Base-by-base conservation (phyloP, 108 stramenopile species). In the Schizochytrium sp. region DNA sequence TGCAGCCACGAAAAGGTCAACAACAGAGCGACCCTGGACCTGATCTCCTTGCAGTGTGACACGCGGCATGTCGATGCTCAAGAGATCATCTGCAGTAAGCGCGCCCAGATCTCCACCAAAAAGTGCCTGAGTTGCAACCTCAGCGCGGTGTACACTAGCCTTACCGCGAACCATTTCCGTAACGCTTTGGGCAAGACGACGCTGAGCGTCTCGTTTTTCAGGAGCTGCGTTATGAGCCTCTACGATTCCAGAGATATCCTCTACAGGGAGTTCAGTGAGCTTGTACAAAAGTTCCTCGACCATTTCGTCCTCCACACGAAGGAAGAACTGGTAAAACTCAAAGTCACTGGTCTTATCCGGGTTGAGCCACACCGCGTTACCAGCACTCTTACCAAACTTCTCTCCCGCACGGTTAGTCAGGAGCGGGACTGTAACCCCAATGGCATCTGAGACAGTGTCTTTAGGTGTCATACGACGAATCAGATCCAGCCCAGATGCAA, bases 241-340 rank as follows among this genome's bases (percentile, higher is more conserved):
- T 17, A 38, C 45, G 7, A 76, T 45, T 46, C 55, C 55, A 10
- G 89, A 93, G 87, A 98, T 95, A 88, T 96, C 94, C 45, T 96
- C 94, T 91, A 98, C 88, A 4, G 96, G 95, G 56, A 98, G 89
- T 90, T 94, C 94, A 7, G 98, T 99, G 89, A 99, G 98, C 46
- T 98, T 91, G 91, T 97, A 97, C 88, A 98, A 61, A 76, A 99
- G 98, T 17, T 96, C 94, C 72, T 94, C 92, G 56, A 98, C 97
- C 93, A 97, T 97, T 28, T 94, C 97, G 91, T 99, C 99, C 56
- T 92, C 93, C 10, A 97, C 97, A 89, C 98, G 98, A 60, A 98
- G 93, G 97, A 98, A 98, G 91, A 98, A 99, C 95, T 99, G 98
- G 97, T 98, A 99, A 89, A 98, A 98, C 72, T 98, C 99, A 91